These are phyloP conservation scores for Phaeosphaeria sp. DNA, from an alignment of 2,329 filamentous ascomycete genomes.

Conservation along the genomic window DNA sequence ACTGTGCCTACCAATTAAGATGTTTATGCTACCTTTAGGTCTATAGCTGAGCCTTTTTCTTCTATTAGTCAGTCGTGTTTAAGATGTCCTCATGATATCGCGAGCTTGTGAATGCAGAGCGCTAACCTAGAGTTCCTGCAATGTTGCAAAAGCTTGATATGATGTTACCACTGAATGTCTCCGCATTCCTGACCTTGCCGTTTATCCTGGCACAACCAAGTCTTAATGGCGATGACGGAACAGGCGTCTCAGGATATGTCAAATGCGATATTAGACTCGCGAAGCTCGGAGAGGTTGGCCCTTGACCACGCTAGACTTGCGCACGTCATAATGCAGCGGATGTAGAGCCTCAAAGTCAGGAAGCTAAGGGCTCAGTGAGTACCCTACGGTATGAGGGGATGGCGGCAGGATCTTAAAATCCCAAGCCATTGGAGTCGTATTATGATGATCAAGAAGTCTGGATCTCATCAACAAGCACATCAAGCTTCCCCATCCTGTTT, in stretches of 20 bases:
- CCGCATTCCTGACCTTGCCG: no score
- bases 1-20: no score
- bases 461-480: background rate
- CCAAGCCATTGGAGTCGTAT: background rate
- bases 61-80: no score
- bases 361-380: background rate
- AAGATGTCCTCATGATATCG: background rate
- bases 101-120: background rate
- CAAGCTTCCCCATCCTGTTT: background rate
- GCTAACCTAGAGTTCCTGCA: no score
- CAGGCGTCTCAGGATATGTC: no score
- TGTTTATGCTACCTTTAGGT: background rate
- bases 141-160: no score
- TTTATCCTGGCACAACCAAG: no score
- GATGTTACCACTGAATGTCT: no score
- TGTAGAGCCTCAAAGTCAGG: background rate
- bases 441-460: background rate
- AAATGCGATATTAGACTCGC: background rate
- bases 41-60: no score
- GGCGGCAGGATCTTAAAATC: background rate
- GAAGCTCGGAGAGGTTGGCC: background rate
- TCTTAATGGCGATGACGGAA: no score
- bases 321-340: background rate
- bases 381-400: background rate
- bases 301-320: background rate